phyloP scores from a whole-genome alignment of 495 filamentous ascomycete genomes.

The Paragyromitra xinjiangensis region DNA sequence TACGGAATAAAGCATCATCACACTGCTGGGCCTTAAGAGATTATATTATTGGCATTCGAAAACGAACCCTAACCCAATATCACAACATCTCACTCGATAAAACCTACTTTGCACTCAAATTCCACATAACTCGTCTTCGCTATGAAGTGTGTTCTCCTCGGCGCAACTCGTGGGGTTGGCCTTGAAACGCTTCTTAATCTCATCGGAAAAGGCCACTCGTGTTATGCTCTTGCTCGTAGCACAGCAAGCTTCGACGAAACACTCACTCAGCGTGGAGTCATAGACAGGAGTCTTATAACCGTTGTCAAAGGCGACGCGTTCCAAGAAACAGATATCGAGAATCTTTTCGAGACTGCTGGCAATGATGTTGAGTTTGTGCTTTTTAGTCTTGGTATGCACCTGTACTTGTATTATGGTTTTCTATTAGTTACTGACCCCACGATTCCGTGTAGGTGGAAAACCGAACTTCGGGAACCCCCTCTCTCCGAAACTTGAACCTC shows the following conservation, averaged over 20 bases:
- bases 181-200: slow-evolving; percentile 30
- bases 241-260: neutral
- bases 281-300: slow-evolving; percentile 9
- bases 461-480: slow-evolving; percentile 52
- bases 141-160: slow-evolving; percentile 44
- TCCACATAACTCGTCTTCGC: neutral
- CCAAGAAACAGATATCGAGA: slow-evolving; percentile 12
- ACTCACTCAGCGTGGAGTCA: neutral
- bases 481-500: slow-evolving; percentile 34
- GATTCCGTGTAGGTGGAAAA: slow-evolving; percentile 31
- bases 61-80: neutral
- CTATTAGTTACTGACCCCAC: neutral
- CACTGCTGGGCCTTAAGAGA: neutral
- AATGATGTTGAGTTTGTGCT: slow-evolving; percentile 30
- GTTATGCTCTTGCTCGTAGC: slow-evolving; percentile 35
- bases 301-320: slow-evolving; percentile 42
- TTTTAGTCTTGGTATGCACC: slow-evolving; percentile 30
- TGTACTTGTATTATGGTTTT: neutral
- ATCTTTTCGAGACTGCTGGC: slow-evolving; percentile 16
- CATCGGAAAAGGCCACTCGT: slow-evolving; percentile 12
- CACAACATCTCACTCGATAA: neutral
- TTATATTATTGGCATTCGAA: neutral
- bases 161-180: slow-evolving; percentile 38
- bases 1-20: neutral
- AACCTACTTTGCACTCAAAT: neutral